Conservation (phyloP, 768 basidiomycete species). For the Tephrocybe sp. region DNA sequence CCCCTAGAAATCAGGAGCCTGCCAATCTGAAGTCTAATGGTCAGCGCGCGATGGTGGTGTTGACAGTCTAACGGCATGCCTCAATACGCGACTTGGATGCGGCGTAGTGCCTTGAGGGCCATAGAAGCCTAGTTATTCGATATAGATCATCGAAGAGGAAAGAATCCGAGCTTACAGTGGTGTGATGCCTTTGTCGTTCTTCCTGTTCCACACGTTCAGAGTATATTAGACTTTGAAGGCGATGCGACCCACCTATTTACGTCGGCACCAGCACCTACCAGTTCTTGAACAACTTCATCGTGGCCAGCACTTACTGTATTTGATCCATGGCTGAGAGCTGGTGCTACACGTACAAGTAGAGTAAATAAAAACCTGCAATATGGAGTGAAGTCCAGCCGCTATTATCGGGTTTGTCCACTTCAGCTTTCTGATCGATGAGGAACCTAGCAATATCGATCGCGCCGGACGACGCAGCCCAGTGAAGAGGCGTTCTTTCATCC, state of each 20-base stretch:
- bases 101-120: conserved; percentile 77
- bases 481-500: conserved; percentile 83
- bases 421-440: conserved; percentile 69
- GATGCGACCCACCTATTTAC: conserved; percentile 51
- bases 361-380: conserved; percentile 59
- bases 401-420: conserved; percentile 64
- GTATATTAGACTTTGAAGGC: conserved; percentile 18
- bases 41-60: conserved; percentile 26
- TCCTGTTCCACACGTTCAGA: conserved; percentile 34
- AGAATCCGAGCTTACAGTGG: conserved; percentile 60
- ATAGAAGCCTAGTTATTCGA: conserved; percentile 18
- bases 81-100: conserved; percentile 90
- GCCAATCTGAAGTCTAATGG: conserved; percentile 66
- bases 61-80: conserved; percentile 42
- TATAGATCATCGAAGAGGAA: conserved; percentile 8
- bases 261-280: conserved; percentile 82
- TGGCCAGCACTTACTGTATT: conserved; percentile 77
- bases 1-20: conserved; percentile 82
- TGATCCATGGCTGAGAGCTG: conserved; percentile 16
- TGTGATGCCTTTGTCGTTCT: conserved; percentile 81
- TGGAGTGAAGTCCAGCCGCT: conserved; percentile 80
- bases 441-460: conserved; percentile 65
- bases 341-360: neutral
- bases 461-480: conserved; percentile 82
- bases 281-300: conserved; percentile 70